Evolutionary conservation across 306 rosid genomes (phyloP), one percentile per base, ranked within the genome.

Genomic region (Dicorynia guianensis): DNA sequence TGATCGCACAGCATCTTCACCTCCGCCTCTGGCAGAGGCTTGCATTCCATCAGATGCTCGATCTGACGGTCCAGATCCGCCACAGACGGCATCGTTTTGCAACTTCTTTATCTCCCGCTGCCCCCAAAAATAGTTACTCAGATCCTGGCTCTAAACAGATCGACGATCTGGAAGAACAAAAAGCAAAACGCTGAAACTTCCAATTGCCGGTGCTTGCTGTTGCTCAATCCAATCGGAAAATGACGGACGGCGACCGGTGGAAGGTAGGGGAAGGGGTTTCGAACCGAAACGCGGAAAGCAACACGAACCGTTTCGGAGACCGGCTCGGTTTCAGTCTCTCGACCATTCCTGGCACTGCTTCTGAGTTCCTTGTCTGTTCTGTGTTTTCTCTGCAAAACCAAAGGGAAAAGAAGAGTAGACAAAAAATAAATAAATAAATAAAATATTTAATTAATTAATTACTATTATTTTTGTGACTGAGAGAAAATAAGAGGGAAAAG

Each of bases 11-110:
- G 79, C 6, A 55, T 75, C 75, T 85, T 88, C 75, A 88, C 89
- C 83, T 88, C 92, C 60, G 83, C 46, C 75, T 85, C 89, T 8
- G 85, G 0, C 30, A 88, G 68, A 54, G 87, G 84, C 83, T 92
- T 88, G 71, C 92, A 88, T 65, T 80, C 86, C 89, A 88, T 85
- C 64, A 88, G 81, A 47, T 85, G 92, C 75, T 83, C 89, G 74
- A 88, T 88, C 85, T 88, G 89, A 59, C 86, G 87, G 77, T 88
- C 87, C 80, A 88, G 89, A 88, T 88, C 92, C 85, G 88, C 81
- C 34, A 85, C 85, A 59, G 89, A 85, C 70, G 87, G 86, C 89
- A 88, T 88, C 67, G 67, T 82, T 55, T 76, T 36, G 4, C 43
- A 66, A 30, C 49, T 33, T 9, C 48, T 68, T 8, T 49, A 49